Base-by-base conservation (phyloP, 1,139 yeast species). In the Blastobotrys elegans region DNA sequence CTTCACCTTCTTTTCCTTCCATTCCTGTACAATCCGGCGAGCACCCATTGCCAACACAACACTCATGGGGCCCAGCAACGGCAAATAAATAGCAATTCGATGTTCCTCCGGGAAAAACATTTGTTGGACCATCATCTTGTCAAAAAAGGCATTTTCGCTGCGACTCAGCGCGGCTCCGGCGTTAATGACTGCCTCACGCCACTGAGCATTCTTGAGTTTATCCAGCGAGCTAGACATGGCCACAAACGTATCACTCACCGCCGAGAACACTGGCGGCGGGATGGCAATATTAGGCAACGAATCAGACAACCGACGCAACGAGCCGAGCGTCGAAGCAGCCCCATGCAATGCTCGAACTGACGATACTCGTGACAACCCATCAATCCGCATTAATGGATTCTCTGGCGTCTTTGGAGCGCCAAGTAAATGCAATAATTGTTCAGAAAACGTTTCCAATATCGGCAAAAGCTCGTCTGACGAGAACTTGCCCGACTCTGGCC, bases 71-170 rank as follows among this genome's bases (percentile, higher is more conserved):
- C 97, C 97, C 33, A 89, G 66, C 46, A 92, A 69, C 0, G 97
- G 98, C 58, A 88, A 72, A 56, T 89, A 92, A 0, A 92, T 96
- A 0, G 97, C 97, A 60, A 90, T 72, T 62, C 88, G 89, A 63
- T 92, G 97, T 61, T 90, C 97, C 55, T 87, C 90, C 0, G 97
- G 97, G 72, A 90, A 89, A 60, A 85, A 89, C 43, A 85, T 86
- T 61, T 90, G 97, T 60, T 88, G 96, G 7, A 90, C 92, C 95
- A 92, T 90, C 65, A 84, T 90, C 58, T 86, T 85, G 56, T 90
- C 95, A 64, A 90, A 92, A 60, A 92, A 90, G 0, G 97, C 97
- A 34, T 72, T 70, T 58, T 88, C 85, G 1, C 95, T 80, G 31
- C 70, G 65, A 36, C 69, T 64, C 27, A 78, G 71, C 6, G 92